Base-by-base conservation (phyloP, 257 asterid genomes). In the Avicennia marina region DNA sequence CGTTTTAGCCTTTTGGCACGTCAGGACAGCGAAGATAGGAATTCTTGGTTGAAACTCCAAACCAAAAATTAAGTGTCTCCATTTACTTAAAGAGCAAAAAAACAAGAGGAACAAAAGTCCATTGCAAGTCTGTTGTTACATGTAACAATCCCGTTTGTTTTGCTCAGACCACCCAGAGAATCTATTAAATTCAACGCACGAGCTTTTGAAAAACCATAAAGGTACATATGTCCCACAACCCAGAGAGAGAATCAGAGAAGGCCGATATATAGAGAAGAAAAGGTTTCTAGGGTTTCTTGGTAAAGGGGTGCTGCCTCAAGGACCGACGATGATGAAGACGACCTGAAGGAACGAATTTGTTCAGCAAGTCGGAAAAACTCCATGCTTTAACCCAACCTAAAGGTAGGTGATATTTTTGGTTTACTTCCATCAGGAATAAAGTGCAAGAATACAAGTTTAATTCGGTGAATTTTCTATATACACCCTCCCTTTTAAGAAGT, bases 141-240 rank as follows among this genome's bases (percentile, higher is more conserved):
- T 40, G 57, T 68, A 56, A 46, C 49, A 34, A 62, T 52, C 67
- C 53, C 51, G 34, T 59, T 71, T 66, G 67, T 40, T 65, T 60
- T 22, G 7, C 63, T 53, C 54, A 40, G 46, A 68, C 18, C 70
- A 68, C 33, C 3, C 12, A 36, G 24, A 69, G n/a, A 64, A 57
- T 57, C 47, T 47, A 42, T 29, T 66, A 18, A 53, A 71, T 44
- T 64, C 65, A 71, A 64, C 73, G 44, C 65, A 46, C 46, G 13
- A 55, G 2, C 47, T 38, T 48, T 53, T 38, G 22, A 18, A 70
- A 57, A 34, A 50, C 61, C 18, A 31, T 49, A 36, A 46, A 33
- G 9, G 9, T 15, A 15, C 6, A 12, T 13, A 49, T 16, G 9
- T 1, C 24, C 9, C 8, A 13, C 20, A 41, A 18, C 38, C 17